A percentile compares a stretch with the other conserved stretches of the same genome.
These are phyloP conservation scores for Lachnellula occidentalis DNA, from an alignment of 2,329 filamentous ascomycete species.

Conservation along the genomic window DNA sequence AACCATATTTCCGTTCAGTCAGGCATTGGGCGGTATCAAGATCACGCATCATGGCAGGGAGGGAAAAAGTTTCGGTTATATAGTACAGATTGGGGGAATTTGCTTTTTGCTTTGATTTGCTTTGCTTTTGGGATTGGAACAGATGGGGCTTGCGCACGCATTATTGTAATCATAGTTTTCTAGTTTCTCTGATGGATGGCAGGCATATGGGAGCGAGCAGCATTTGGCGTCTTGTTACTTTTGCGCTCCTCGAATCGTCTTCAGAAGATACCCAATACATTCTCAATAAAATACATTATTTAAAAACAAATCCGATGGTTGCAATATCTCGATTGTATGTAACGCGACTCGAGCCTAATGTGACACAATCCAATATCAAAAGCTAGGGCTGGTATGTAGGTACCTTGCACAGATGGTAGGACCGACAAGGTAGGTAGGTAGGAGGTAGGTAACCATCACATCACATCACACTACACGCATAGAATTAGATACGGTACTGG, in stretches of 20 bases:
- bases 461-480: not conserved
- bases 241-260: not conserved
- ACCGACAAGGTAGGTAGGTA: too few relatives aligned
- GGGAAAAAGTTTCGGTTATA: slow-evolving; percentile 4
- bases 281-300: not conserved
- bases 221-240: slow-evolving; percentile 1
- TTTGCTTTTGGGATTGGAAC: not conserved
- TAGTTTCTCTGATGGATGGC: slow-evolving; percentile 3
- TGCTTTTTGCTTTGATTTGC: not conserved
- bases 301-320: not conserved
- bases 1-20: slow-evolving; percentile 7
- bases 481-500: not conserved
- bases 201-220: not conserved
- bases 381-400: too few relatives aligned
- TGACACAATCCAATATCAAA: too few relatives aligned
- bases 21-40: slow-evolving; percentile 10
- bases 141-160: not conserved
- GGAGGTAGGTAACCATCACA: too few relatives aligned
- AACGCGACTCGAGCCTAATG: too few relatives aligned
- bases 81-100: not conserved
- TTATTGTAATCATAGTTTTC: slow-evolving; percentile 9
- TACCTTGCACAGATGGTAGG: too few relatives aligned
- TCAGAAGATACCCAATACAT: slow-evolving; percentile 6
- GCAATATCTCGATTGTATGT: not conserved
- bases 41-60: slow-evolving; percentile 5